Conservation (phyloP, 2,329 filamentous ascomycete species). For the Lachnellula willkommii region DNA sequence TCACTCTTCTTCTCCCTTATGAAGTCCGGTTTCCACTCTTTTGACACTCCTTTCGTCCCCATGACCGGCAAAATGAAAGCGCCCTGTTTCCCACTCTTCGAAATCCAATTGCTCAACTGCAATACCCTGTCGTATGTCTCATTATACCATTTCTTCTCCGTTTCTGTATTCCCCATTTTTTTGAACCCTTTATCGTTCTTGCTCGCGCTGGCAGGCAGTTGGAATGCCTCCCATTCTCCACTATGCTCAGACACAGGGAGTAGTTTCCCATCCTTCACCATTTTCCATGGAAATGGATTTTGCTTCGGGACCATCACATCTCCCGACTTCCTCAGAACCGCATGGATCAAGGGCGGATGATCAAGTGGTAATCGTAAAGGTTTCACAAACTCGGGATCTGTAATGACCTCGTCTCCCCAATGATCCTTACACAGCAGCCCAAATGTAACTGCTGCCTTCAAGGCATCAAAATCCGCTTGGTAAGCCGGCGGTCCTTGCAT, state of each 20-base stretch:
- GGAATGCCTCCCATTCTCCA: neutral
- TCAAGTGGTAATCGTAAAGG: neutral
- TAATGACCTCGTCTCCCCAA: neutral
- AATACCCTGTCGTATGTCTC: neutral
- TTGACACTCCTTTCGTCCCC: neutral
- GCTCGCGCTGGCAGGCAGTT: neutral
- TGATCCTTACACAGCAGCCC: neutral
- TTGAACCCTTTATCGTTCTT: neutral
- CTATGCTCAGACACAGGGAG: neutral
- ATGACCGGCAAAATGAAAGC: neutral
- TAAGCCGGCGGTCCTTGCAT: neutral
- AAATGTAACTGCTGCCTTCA: neutral
- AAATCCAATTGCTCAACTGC: neutral
- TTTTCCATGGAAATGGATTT: constrained; percentile 6
- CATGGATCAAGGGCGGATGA: constrained; percentile 6
- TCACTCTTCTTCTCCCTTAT: constrained; percentile 5
- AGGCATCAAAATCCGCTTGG: constrained; percentile 3
- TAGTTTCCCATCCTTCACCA: neutral
- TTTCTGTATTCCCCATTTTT: neutral
- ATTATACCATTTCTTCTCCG: neutral
- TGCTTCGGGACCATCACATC: neutral
- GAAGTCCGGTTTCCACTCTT: neutral
- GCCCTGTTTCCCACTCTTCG: neutral
- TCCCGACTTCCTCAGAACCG: neutral
- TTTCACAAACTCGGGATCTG: neutral